These are phyloP conservation scores for Venturia pyrina DNA, from an alignment of 2,329 filamentous ascomycete genomes.

Conservation along the genomic window DNA sequence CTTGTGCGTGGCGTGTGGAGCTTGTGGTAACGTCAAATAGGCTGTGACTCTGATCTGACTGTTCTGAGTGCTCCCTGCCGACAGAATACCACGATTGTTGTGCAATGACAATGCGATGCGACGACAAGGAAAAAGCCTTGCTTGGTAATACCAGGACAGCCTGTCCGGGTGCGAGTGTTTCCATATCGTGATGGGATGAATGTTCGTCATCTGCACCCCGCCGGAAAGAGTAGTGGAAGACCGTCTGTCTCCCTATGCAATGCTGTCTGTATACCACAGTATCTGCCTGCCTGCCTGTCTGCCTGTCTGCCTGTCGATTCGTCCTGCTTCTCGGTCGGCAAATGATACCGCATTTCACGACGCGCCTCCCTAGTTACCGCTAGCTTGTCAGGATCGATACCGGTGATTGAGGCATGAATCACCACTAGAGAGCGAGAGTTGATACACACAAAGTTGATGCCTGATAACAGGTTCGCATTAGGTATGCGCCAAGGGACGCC, in stretches of 20 bases:
- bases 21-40: neutral
- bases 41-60: neutral
- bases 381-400: neutral
- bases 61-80: neutral
- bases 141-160: neutral
- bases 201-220: slow-evolving; percentile 1
- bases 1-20: neutral
- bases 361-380: neutral
- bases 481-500: neutral
- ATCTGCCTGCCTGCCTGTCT: too few species aligned
- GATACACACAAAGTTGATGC: neutral
- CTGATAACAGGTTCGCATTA: neutral
- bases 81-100: neutral
- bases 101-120: neutral
- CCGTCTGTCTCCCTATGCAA: neutral
- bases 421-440: neutral
- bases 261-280: neutral
- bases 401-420: neutral
- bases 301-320: too few species aligned
- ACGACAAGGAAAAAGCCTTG: neutral
- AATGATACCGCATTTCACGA: neutral
- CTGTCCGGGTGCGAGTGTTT: neutral
- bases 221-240: neutral
- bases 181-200: neutral
- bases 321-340: slow-evolving; percentile 1